Conservation (phyloP, 495 filamentous ascomycete genomes). For the Annulohypoxylon moriforme region DNA sequence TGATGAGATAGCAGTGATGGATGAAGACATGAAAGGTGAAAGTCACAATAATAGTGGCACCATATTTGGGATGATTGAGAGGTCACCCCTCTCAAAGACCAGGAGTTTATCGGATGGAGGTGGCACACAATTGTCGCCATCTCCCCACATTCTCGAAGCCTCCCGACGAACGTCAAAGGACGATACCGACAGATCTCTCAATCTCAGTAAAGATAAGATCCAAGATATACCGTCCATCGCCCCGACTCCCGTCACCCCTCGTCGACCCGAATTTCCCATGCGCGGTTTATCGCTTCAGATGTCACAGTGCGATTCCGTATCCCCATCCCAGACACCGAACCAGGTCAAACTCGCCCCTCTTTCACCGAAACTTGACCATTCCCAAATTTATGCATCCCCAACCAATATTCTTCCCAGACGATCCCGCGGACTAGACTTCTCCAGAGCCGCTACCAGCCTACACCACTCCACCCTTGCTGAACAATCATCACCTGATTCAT, state of each 20-base stretch:
- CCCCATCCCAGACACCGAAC: slow-evolving; percentile 60
- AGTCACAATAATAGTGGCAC: not conserved
- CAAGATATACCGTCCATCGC: slow-evolving; percentile 8
- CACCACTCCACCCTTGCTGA: slow-evolving; percentile 95
- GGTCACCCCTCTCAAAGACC: slow-evolving; percentile 49
- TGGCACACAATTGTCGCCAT: slow-evolving; percentile 68
- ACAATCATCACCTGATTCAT: slow-evolving; percentile 92
- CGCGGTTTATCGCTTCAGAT: slow-evolving; percentile 80
- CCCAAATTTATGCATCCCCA: slow-evolving; percentile 83
- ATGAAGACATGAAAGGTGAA: slow-evolving; percentile 38
- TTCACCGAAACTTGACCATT: slow-evolving; percentile 85
- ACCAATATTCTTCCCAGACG: slow-evolving; percentile 83
- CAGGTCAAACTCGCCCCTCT: slow-evolving; percentile 74
- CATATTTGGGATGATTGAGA: slow-evolving; percentile 39
- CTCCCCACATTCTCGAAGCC: slow-evolving; percentile 71
- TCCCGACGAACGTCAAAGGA: slow-evolving; percentile 75
- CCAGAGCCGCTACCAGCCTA: slow-evolving; percentile 91
- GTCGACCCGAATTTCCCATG: slow-evolving; percentile 67
- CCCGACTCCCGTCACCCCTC: slow-evolving; percentile 69
- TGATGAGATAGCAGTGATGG: slow-evolving; percentile 48
- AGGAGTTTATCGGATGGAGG: slow-evolving; percentile 65
- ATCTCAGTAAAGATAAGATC: slow-evolving; percentile 51
- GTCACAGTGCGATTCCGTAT: slow-evolving; percentile 64
- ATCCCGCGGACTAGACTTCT: slow-evolving; percentile 89
- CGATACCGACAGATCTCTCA: slow-evolving; percentile 70